Conservation (phyloP, 106 monocot species). For the Phalaenopsis equestris region DNA sequence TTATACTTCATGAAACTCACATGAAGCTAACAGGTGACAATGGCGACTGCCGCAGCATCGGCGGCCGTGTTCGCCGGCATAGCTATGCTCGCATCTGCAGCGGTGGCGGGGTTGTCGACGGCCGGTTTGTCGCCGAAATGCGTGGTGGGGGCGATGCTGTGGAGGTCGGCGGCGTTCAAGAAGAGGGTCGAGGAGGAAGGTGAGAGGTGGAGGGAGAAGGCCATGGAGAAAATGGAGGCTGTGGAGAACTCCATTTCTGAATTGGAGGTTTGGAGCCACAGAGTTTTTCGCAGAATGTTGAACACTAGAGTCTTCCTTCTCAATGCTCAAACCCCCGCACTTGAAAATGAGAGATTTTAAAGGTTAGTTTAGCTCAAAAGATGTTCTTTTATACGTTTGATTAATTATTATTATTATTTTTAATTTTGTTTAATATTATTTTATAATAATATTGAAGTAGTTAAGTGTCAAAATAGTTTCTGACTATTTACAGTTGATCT, state of each 20-base stretch:
- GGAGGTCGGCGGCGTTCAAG: constrained; percentile 12
- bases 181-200: constrained; percentile 10
- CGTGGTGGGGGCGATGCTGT: constrained; percentile 11
- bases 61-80: constrained; percentile 22
- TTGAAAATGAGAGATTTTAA: background rate
- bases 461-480: too few species aligned
- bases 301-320: constrained; percentile 57
- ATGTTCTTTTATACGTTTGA: too few species aligned
- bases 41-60: constrained; percentile 16
- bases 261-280: constrained; percentile 38
- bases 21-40: background rate
- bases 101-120: constrained; percentile 3
- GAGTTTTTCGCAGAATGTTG: constrained; percentile 38
- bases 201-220: constrained; percentile 4
- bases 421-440: too few species aligned
- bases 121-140: background rate
- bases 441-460: too few species aligned
- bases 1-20: too few species aligned
- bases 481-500: too few species aligned
- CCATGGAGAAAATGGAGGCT: constrained; percentile 24
- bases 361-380: too few species aligned
- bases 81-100: constrained; percentile 13
- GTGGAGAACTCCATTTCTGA: constrained; percentile 36
- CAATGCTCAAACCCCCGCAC: constrained; percentile 30
- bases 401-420: too few species aligned